Percentiles rank a stretch among this genome's conserved stretches.
Conservation (phyloP, 306 rosid genomes). For the Dalbergia cochinchinensis region DNA sequence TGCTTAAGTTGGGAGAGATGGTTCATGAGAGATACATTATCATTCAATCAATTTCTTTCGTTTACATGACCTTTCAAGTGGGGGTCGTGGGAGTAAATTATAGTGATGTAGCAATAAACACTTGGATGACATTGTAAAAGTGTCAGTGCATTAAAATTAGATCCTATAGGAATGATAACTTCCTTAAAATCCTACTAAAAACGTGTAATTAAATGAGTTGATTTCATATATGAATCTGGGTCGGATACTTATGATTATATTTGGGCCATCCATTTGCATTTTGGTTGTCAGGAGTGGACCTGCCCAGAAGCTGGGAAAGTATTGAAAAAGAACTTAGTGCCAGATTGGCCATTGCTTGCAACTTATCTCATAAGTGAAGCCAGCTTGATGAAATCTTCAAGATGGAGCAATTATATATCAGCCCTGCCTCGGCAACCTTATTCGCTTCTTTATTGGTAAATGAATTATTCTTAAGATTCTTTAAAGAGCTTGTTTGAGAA, state of each 20-base stretch:
- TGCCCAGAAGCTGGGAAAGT: constrained; percentile 74
- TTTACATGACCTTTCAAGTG: no score
- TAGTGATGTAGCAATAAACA: no score
- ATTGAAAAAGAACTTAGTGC: constrained; percentile 74
- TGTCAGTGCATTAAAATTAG: no score
- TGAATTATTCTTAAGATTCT: constrained; percentile 31
- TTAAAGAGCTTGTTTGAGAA: constrained; percentile 33
- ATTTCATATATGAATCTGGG: neutral
- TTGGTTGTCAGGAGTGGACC: constrained; percentile 77
- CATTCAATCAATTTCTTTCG: no score
- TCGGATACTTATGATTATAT: constrained; percentile 24
- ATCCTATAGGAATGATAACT: neutral
- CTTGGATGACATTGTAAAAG: no score
- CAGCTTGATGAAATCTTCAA: constrained; percentile 77
- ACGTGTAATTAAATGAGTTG: neutral
- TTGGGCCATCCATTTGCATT: constrained; percentile 9
- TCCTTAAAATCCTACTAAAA: neutral
- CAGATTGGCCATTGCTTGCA: constrained; percentile 97
- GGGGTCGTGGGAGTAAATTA: no score
- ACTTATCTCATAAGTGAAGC: constrained; percentile 97
- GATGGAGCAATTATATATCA: constrained; percentile 90
- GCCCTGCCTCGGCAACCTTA: constrained; percentile 96
- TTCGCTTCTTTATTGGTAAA: constrained; percentile 92
- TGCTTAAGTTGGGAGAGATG: no score
- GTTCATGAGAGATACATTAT: no score